These are phyloP conservation scores for Cadophora sp. DNA, from an alignment of 2,329 filamentous ascomycete genomes.

Conservation along the genomic window DNA sequence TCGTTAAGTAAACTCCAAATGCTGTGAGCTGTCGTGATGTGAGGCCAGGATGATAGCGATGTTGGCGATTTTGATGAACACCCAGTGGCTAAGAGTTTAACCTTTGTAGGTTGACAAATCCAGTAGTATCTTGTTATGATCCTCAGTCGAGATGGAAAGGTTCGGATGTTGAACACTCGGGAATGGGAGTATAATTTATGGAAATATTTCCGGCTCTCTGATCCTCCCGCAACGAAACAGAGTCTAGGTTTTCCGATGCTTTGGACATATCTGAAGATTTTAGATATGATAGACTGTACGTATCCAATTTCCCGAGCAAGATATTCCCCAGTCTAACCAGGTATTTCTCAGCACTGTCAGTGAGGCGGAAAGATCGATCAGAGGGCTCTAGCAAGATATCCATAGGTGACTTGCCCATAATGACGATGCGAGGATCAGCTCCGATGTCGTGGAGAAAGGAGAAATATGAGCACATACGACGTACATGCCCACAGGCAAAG, in stretches of 20 bases:
- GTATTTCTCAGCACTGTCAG: background rate
- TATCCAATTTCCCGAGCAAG: background rate
- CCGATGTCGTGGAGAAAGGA: constrained; percentile 7
- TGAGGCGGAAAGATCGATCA: background rate
- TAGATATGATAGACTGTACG: constrained; percentile 6
- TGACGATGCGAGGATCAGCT: background rate
- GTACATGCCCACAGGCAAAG: background rate
- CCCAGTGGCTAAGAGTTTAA: no score
- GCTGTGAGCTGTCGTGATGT: no score
- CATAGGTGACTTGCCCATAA: background rate
- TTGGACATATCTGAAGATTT: background rate
- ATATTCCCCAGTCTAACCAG: constrained; percentile 2
- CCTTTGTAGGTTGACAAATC: no score
- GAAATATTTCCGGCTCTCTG: no score
- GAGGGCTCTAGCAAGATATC: constrained; percentile 5
- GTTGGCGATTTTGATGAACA: no score
- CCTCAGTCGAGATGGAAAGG: no score
- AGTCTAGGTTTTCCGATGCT: background rate
- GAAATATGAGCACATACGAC: background rate
- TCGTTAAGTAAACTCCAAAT: no score
- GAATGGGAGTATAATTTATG: no score
- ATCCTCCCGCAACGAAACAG: background rate
- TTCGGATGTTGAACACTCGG: no score
- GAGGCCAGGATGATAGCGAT: no score
- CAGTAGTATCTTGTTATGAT: no score